Conservation (phyloP, 2,329 filamentous ascomycete genomes). For the Fusarium sp. region DNA sequence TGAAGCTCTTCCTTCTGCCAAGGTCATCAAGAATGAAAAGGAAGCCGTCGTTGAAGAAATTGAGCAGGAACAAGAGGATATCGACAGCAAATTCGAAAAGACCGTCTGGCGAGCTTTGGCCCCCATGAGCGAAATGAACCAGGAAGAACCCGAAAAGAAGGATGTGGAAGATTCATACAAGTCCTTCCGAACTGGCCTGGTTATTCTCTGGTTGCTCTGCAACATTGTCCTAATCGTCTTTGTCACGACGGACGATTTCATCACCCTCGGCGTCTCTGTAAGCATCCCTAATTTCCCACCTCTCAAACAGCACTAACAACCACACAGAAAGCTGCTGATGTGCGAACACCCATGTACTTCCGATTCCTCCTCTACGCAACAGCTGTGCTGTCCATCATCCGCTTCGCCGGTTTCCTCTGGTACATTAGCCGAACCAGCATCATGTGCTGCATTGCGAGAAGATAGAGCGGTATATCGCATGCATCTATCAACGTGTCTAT, state of each 20-base stretch:
- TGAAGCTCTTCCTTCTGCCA: slow-evolving; percentile 37
- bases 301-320: slow-evolving; percentile 11
- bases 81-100: slow-evolving; percentile 43
- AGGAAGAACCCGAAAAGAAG: slow-evolving; percentile 38
- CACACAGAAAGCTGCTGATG: slow-evolving; percentile 27
- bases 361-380: slow-evolving; percentile 39
- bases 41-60: slow-evolving; percentile 40
- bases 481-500: not conserved
- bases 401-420: slow-evolving; percentile 42
- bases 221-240: slow-evolving; percentile 41
- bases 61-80: slow-evolving; percentile 41
- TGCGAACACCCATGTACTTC: slow-evolving; percentile 40
- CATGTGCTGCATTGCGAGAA: slow-evolving; percentile 41
- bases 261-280: slow-evolving; percentile 37
- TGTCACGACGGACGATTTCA: slow-evolving; percentile 42
- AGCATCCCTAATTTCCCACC: not conserved
- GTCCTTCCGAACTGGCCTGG: slow-evolving; percentile 41
- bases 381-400: slow-evolving; percentile 39
- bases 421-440: slow-evolving; percentile 41
- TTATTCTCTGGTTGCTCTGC: slow-evolving; percentile 41
- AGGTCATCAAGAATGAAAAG: slow-evolving; percentile 37
- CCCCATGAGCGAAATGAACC: slow-evolving; percentile 35
- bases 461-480: slow-evolving; percentile 7
- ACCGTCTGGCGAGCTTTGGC: slow-evolving; percentile 41
- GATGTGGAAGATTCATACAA: slow-evolving; percentile 41